Conservation (phyloP, 2,329 filamentous ascomycete genomes). For the Penicillium sp. region DNA sequence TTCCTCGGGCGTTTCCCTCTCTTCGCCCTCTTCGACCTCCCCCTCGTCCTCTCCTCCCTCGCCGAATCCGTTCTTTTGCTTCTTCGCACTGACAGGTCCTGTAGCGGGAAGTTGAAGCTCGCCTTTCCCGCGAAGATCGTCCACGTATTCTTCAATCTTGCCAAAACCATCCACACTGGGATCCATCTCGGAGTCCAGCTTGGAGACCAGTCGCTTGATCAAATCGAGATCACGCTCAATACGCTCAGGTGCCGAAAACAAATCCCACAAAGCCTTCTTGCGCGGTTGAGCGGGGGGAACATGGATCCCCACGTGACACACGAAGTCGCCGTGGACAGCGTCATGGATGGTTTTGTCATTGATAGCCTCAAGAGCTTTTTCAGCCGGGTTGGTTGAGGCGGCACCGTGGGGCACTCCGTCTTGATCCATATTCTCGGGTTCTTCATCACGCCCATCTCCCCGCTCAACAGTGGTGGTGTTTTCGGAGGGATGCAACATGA, state of each 20-base stretch:
- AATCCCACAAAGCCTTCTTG: constrained; percentile 94
- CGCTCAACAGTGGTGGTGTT: constrained; percentile 66
- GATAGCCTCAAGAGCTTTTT: constrained; percentile 87
- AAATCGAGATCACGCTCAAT: constrained; percentile 85
- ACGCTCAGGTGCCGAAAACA: constrained; percentile 90
- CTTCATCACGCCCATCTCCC: constrained; percentile 68
- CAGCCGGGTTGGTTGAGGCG: constrained; percentile 55
- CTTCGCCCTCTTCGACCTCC: constrained; percentile 75
- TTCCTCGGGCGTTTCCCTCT: constrained; percentile 63
- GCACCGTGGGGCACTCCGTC: constrained; percentile 34
- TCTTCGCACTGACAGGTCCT: constrained; percentile 44
- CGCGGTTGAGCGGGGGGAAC: constrained; percentile 79
- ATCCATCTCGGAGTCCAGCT: constrained; percentile 79
- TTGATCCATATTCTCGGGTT: constrained; percentile 52
- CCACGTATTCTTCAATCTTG: constrained; percentile 82
- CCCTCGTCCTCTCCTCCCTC: constrained; percentile 48
- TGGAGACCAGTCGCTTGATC: constrained; percentile 74
- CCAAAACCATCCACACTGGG: constrained; percentile 70
- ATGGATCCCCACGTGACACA: constrained; percentile 94
- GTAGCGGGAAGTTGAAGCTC: constrained; percentile 64
- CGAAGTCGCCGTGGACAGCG: constrained; percentile 88
- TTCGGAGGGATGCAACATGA: constrained; percentile 80
- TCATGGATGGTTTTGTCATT: constrained; percentile 98
- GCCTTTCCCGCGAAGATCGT: constrained; percentile 71
- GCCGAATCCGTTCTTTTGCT: constrained; percentile 53